Evolutionary conservation across 768 basidiomycete species (phyloP).

Genomic region (Pleurotus tuber-regium): DNA sequence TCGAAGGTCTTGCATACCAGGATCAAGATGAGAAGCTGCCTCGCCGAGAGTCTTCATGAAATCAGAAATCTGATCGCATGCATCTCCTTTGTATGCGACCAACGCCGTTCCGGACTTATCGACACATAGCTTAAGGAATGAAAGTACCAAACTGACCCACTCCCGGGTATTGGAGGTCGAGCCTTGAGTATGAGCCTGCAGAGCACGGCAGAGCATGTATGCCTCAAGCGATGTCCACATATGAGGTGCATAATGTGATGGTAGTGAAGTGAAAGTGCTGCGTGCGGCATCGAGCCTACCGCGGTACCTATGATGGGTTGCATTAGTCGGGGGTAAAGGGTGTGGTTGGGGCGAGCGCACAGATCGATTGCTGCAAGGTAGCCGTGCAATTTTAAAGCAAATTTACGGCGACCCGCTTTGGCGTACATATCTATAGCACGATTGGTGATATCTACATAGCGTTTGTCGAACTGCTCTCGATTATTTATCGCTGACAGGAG

Average conservation of each 20-base stretch:
- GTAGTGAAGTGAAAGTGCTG: slow-evolving; percentile 73
- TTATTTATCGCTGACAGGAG: slow-evolving; percentile 57
- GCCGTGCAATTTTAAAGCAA: slow-evolving; percentile 82
- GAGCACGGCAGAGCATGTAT: slow-evolving; percentile 71
- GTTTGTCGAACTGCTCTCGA: slow-evolving; percentile 65
- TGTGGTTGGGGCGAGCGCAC: slow-evolving; percentile 47
- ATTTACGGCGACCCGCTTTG: slow-evolving; percentile 79
- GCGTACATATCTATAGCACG: slow-evolving; percentile 84
- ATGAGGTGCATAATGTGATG: slow-evolving; percentile 82
- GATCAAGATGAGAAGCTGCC: slow-evolving; percentile 50
- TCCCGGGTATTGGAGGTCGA: slow-evolving; percentile 63
- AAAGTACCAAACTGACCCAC: slow-evolving; percentile 77
- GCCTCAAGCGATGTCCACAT: slow-evolving; percentile 80
- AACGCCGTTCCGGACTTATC: slow-evolving; percentile 52
- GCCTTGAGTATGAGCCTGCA: slow-evolving; percentile 63
- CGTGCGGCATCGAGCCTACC: slow-evolving; percentile 61
- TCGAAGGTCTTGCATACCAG: slow-evolving; percentile 36
- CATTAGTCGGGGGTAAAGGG: background rate
- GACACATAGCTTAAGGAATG: slow-evolving; percentile 71
- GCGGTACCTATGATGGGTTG: slow-evolving; percentile 51
- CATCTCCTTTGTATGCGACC: slow-evolving; percentile 51
- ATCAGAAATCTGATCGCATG: slow-evolving; percentile 45
- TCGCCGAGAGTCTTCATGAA: slow-evolving; percentile 49
- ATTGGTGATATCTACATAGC: slow-evolving; percentile 75
- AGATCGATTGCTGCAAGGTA: slow-evolving; percentile 85